Base-by-base conservation (phyloP, 192 early-diverging fungal genomes). In the Entophlyctis helioformis region DNA sequence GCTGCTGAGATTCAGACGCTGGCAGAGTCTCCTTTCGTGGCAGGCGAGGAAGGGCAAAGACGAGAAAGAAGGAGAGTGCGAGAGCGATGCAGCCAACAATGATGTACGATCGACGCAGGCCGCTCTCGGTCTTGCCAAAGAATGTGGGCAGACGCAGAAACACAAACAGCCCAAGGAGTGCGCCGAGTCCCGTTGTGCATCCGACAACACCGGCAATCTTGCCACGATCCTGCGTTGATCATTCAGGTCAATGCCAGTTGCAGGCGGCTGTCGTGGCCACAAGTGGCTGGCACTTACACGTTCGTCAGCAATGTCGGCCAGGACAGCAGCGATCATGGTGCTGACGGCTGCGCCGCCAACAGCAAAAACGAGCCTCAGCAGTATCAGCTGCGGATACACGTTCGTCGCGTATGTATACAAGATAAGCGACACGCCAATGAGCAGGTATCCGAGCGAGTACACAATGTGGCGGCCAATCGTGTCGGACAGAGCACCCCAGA, bases 291-390 rank as follows among this genome's bases (percentile, higher is more conserved):
- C 7, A 37, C n/a, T 46, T 29, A 50, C 56, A 16, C 71, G 52
- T 4, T 73, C 55, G 26, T 57, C 57, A 0, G 70, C 76, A 16
- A 70, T 67, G 54, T 85, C 83, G 7, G 70, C 61, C 13, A 82
- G 39, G 10, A 74, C 65, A 18, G 76, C 83, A 0, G 81, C 73
- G 54, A 87, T 71, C 85, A 87, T 85, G 21, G 71, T 42, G 12
- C 66, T 66, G 31, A 56, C 51, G 5, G 72, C 76, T 3, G 80
- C 70, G 0, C 76, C 69, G 8, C 85, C 85, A 3, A 82, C 24
- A 3, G 85, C 75, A 63, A 84, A 87, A 22, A 85, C 13, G 2
- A 83, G 50, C 24, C 80, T 66, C 39, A 62, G 59, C 3, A 82
- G 43, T 0, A 87, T 44, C 57, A 85, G 51, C 9, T 59, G 52